Evolutionary conservation across 2,329 filamentous ascomycete genomes (phyloP), one percentile per base, ranked within the genome.

Genomic region (Cercospora canescens): DNA sequence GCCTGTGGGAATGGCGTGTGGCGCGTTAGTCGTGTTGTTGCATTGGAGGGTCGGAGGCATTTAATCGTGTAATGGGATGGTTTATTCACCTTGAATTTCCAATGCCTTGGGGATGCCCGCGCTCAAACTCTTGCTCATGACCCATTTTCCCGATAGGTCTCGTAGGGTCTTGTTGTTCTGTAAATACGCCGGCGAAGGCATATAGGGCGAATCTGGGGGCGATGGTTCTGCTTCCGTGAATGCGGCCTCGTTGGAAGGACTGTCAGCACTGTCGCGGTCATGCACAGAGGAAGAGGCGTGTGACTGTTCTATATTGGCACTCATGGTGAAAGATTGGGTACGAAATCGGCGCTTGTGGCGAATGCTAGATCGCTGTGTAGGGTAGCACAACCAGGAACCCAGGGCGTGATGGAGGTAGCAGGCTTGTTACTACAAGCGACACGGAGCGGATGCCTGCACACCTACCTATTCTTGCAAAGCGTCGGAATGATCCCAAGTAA

Each of bases 91-190:
- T 65, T 65, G 48, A 11, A 60, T 54, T 41, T 64, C 32, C 6
- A 59, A 54, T 11, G 56, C 48, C 14, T 52, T 45, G 7, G 56
- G 39, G 6, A 54, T 30, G 18, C 32, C 39, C 6, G 32, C 56
- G 28, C 48, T 57, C 34, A 65, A 35, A 7, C 58, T 37, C 14
- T 45, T 37, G 18, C 41, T 59, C n/a, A 66, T 35, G 6, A 28
- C 24, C 64, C 64, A 66, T 9, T 37, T 60, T 5, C 60, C 64
- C 9, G 41, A 48, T 30, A 66, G 50, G n/a, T 66, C 55, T 35
- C 64, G 45, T 8, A 66, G 21, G 16, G 30, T 60, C 24, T 66
- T 66, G 45, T 63, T 28, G 24, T 63, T 58, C 34, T 57, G 50
- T 18, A 57, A 34, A 56, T 62, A 62, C 21, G 24, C 8, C 11